phyloP scores from a whole-genome alignment of 208 protist species.

The Trichomonas tenax region DNA sequence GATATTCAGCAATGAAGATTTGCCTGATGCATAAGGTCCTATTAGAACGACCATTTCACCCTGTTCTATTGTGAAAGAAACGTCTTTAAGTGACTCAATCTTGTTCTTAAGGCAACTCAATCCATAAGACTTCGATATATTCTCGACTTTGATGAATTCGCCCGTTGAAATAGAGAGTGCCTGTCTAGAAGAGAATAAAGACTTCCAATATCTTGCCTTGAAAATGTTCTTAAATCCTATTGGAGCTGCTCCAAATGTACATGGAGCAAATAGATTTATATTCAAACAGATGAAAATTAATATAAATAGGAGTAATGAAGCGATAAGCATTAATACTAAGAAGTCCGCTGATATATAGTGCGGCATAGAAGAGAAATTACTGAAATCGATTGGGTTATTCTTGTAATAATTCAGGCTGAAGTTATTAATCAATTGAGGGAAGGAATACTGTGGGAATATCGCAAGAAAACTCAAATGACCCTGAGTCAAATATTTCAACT shows the following conservation, averaged over 20 bases:
- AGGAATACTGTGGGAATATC: background rate
- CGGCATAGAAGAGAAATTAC: background rate
- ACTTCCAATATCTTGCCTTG: background rate
- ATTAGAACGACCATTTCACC: background rate
- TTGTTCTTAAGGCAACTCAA: background rate
- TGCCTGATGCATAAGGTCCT: conserved; percentile 28
- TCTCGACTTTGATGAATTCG: background rate
- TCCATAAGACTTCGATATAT: background rate
- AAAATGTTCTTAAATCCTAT: background rate
- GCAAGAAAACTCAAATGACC: too few relatives aligned
- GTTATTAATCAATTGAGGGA: background rate
- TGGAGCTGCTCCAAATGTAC: background rate
- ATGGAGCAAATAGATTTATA: background rate
- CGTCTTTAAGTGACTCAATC: background rate
- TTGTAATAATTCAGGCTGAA: background rate
- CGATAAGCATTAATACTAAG: background rate
- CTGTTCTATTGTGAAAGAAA: background rate
- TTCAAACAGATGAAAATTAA: background rate
- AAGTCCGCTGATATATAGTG: background rate
- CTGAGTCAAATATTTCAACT: too few relatives aligned
- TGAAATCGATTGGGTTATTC: background rate
- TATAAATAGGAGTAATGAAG: background rate
- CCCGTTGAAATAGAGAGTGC: background rate
- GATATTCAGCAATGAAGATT: conserved; percentile 20
- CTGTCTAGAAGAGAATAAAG: background rate